Conservation (phyloP, 208 protist species). For the Crithidia acanthocephali region DNA sequence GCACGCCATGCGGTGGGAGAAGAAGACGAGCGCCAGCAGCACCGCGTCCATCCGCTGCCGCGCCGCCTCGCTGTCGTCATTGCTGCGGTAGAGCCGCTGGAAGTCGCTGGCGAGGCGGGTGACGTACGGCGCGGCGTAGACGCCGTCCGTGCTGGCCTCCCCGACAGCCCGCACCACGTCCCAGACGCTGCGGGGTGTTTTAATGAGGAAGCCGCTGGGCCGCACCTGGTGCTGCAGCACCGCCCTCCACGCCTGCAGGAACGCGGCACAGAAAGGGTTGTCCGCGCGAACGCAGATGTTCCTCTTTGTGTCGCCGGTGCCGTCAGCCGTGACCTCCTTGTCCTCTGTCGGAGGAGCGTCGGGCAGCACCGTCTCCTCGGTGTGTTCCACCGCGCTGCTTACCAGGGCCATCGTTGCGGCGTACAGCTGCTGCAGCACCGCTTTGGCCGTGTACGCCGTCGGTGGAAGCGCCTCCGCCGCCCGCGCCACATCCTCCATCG, state of each 20-base stretch:
- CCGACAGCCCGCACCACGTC: slow-evolving; percentile 38
- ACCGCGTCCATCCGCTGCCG: slow-evolving; percentile 20
- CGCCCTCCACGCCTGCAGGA: slow-evolving; percentile 37
- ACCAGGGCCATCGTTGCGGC: slow-evolving; percentile 14
- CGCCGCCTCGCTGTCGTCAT: slow-evolving; percentile 14
- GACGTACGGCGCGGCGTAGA: slow-evolving; percentile 27
- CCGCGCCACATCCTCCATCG: slow-evolving; percentile 14
- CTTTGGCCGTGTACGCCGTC: neutral
- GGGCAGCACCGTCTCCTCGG: neutral
- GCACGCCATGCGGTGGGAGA: slow-evolving; percentile 24
- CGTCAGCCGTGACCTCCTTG: neutral
- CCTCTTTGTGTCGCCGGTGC: neutral
- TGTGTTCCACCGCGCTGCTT: neutral
- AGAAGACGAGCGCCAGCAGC: slow-evolving; percentile 21
- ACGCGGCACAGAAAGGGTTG: slow-evolving; percentile 11
- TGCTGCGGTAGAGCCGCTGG: slow-evolving; percentile 25
- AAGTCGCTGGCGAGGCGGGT: slow-evolving; percentile 24
- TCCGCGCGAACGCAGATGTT: slow-evolving; percentile 1
- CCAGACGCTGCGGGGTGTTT: slow-evolving; percentile 29
- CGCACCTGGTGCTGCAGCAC: slow-evolving; percentile 39
- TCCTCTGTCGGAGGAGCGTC: neutral
- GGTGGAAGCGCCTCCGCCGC: neutral
- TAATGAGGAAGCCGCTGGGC: slow-evolving; percentile 35
- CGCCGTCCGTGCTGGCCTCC: slow-evolving; percentile 28
- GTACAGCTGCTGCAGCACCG: slow-evolving; percentile 5